Evolutionary conservation across 805 yeast species (phyloP).

Genomic region (Pichia membranifaciens): DNA sequence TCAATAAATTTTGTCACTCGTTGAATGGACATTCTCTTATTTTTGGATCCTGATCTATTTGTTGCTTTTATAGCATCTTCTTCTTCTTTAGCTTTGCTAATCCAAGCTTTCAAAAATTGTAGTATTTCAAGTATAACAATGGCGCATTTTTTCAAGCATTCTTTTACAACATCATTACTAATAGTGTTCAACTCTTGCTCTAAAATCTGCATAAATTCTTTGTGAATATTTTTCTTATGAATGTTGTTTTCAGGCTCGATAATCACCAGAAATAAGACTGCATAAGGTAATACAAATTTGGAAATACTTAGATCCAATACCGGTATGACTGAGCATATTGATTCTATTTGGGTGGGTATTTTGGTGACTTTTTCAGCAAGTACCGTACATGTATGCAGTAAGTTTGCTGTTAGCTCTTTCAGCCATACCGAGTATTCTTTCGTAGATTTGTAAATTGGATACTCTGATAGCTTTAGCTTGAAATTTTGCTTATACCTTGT

Average conservation of each 20-base stretch:
- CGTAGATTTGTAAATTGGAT: slow-evolving; percentile 58
- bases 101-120: slow-evolving; percentile 83
- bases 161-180: slow-evolving; percentile 48
- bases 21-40: slow-evolving; percentile 6
- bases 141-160: slow-evolving; percentile 57
- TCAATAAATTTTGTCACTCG: slow-evolving; percentile 45
- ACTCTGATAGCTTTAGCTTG: slow-evolving; percentile 39
- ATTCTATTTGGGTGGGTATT: background rate
- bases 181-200: slow-evolving; percentile 38
- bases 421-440: slow-evolving; percentile 69
- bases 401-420: slow-evolving; percentile 57
- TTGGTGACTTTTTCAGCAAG: slow-evolving; percentile 11
- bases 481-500: slow-evolving; percentile 57
- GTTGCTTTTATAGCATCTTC: slow-evolving; percentile 13
- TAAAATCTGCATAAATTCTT: slow-evolving; percentile 59
- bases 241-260: slow-evolving; percentile 29
- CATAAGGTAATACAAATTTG: slow-evolving; percentile 71
- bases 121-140: slow-evolving; percentile 71
- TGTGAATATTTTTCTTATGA: slow-evolving; percentile 39
- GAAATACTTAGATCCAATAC: slow-evolving; percentile 57
- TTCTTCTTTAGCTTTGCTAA: slow-evolving; percentile 35
- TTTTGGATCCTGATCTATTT: slow-evolving; percentile 1
- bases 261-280: slow-evolving; percentile 53
- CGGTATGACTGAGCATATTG: slow-evolving; percentile 11
- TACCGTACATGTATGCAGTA: slow-evolving; percentile 42